phyloP scores from a whole-genome alignment of 176 grass and related monocot genomes.

The Rhynchospora tenuis region DNA sequence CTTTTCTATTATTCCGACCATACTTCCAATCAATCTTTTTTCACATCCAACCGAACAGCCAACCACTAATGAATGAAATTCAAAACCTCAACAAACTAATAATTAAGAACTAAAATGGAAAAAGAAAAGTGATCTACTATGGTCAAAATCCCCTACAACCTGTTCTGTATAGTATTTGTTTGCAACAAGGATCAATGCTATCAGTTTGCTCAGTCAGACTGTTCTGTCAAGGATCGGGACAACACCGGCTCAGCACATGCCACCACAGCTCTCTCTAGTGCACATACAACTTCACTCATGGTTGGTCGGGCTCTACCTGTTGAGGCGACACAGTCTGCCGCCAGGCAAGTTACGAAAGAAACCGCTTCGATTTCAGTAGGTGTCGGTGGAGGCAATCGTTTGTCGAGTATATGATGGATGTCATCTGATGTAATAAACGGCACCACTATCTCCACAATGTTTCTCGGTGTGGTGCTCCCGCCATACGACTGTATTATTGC shows the following conservation, averaged over 20 bases:
- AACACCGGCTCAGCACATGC: slow-evolving; percentile 30
- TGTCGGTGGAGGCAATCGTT: slow-evolving; percentile 59
- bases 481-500: slow-evolving; percentile 51
- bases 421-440: slow-evolving; percentile 57
- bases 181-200: neutral
- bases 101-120: slow-evolving; percentile 9
- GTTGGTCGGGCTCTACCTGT: slow-evolving; percentile 51
- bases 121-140: neutral
- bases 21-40: slow-evolving; percentile 15
- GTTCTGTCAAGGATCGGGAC: slow-evolving; percentile 58
- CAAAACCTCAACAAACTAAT: slow-evolving; percentile 29
- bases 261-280: slow-evolving; percentile 53
- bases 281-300: slow-evolving; percentile 80
- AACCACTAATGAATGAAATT: slow-evolving; percentile 45
- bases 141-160: slow-evolving; percentile 5
- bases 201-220: slow-evolving; percentile 36
- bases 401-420: slow-evolving; percentile 74
- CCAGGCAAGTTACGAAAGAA: slow-evolving; percentile 63
- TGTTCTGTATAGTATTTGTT: neutral
- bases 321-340: slow-evolving; percentile 56
- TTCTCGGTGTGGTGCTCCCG: slow-evolving; percentile 68
- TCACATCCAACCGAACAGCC: slow-evolving; percentile 15
- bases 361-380: slow-evolving; percentile 87
- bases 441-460: slow-evolving; percentile 66
- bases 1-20: slow-evolving; percentile 12